Conservation (phyloP, 345 rosid genomes). For the Turritis glabra region DNA sequence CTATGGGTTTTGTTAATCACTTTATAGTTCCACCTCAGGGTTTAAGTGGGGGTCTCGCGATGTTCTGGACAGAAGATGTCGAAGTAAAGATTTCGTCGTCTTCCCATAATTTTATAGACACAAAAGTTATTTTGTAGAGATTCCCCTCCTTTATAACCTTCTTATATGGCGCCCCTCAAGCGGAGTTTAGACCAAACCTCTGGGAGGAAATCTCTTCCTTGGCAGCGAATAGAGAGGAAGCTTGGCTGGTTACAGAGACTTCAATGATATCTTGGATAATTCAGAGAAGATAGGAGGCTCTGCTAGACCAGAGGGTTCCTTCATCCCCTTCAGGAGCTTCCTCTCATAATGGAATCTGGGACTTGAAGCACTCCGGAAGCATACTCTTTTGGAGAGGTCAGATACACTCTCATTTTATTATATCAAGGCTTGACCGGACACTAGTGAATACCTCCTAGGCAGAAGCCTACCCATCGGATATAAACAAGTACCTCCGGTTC, state of each 20-base stretch:
- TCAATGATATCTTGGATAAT: not conserved
- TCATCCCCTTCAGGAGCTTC: too few species aligned
- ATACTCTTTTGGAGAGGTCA: not conserved
- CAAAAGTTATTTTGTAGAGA: accelerated
- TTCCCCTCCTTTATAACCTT: not conserved
- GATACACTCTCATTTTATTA: too few species aligned
- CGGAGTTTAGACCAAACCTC: accelerated
- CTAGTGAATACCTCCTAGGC: not conserved
- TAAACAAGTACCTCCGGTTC: too few species aligned
- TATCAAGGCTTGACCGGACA: not conserved
- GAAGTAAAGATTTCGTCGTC: too few species aligned
- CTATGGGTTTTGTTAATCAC: too few species aligned
- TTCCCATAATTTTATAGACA: not conserved
- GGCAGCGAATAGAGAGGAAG: not conserved
- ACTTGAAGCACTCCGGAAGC: not conserved
- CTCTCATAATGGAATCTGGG: not conserved
- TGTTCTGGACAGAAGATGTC: too few species aligned
- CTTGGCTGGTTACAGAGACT: not conserved
- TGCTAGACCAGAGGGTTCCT: not conserved
- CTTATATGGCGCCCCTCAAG: not conserved
- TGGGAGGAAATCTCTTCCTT: not conserved
- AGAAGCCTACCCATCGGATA: not conserved
- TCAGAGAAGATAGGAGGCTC: not conserved
- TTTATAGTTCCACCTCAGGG: too few species aligned
- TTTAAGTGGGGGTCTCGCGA: too few species aligned